Evolutionary conservation across 441 rosid genomes (phyloP).

Genomic region (Pelargonium cotyledonis): DNA sequence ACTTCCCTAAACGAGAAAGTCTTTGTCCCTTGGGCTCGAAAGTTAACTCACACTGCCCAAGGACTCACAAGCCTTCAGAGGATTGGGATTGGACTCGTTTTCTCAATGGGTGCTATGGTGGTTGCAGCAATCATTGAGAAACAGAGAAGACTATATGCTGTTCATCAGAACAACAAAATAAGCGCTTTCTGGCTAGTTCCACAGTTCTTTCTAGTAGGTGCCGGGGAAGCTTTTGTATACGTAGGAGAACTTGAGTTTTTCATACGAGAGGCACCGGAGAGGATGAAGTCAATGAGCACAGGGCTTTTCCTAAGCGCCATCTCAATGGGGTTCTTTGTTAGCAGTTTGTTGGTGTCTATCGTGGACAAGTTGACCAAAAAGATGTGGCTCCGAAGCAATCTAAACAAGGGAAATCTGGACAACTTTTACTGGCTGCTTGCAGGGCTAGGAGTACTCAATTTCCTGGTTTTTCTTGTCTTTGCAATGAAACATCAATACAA

Average conservation of each 20-base stretch:
- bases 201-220: conserved; percentile 74
- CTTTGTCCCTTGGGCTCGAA: conserved; percentile 53
- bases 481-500: conserved; percentile 64
- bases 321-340: conserved; percentile 79
- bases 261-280: conserved; percentile 76
- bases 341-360: conserved; percentile 65
- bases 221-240: conserved; percentile 82
- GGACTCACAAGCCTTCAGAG: conserved; percentile 86
- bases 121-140: conserved; percentile 57
- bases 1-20: conserved; percentile 75
- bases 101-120: conserved; percentile 59
- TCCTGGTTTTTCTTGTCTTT: conserved; percentile 43
- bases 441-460: conserved; percentile 50
- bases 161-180: conserved; percentile 18
- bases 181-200: conserved; percentile 77
- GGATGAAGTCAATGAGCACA: conserved; percentile 93
- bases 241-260: conserved; percentile 96
- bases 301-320: conserved; percentile 76
- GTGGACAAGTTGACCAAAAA: conserved; percentile 50
- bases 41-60: conserved; percentile 44
- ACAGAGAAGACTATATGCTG: conserved; percentile 38
- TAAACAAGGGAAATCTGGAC: conserved; percentile 47
- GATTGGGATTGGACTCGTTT: conserved; percentile 62
- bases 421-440: conserved; percentile 79
- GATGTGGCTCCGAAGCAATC: conserved; percentile 62